Evolutionary conservation across 1,284 basidiomycete species (phyloP).

Genomic region (Microbotryomycetes sp.): DNA sequence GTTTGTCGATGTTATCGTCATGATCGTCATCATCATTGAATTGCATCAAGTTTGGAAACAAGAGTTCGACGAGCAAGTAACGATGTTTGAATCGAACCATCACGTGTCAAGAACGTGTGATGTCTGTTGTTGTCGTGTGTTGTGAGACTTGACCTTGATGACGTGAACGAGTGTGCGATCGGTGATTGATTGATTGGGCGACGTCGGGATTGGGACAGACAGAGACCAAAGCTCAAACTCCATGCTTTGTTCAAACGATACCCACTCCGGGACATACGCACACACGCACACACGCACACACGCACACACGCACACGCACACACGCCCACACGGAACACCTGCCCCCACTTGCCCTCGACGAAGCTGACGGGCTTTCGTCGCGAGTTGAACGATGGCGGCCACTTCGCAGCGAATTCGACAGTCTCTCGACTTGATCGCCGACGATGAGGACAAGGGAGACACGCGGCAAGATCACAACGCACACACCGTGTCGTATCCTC

Average conservation of each 20-base stretch:
- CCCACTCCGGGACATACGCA: not conserved
- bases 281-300: no score
- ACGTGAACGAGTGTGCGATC: not conserved
- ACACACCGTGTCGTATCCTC: not conserved
- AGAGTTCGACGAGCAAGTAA: constrained; percentile 35
- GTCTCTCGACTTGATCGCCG: not conserved
- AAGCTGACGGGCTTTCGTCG: no score
- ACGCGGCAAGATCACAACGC: not conserved
- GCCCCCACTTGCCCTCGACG: not conserved
- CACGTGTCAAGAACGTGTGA: not conserved
- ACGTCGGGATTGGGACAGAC: not conserved
- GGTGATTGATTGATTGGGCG: not conserved
- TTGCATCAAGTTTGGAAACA: constrained; percentile 24
- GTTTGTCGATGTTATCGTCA: not conserved
- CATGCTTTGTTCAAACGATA: not conserved
- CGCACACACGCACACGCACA: no score
- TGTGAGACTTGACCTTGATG: not conserved
- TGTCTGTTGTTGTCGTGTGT: no score
- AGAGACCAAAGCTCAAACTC: not conserved
- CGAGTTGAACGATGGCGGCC: no score
- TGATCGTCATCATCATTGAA: constrained; percentile 1
- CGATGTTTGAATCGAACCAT: constrained; percentile 36
- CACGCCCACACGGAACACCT: not conserved
- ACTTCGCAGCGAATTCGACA: no score
- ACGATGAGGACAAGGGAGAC: not conserved